phyloP scores from a whole-genome alignment of 78 protist genomes.

The Cavenderia fasciculata region DNA sequence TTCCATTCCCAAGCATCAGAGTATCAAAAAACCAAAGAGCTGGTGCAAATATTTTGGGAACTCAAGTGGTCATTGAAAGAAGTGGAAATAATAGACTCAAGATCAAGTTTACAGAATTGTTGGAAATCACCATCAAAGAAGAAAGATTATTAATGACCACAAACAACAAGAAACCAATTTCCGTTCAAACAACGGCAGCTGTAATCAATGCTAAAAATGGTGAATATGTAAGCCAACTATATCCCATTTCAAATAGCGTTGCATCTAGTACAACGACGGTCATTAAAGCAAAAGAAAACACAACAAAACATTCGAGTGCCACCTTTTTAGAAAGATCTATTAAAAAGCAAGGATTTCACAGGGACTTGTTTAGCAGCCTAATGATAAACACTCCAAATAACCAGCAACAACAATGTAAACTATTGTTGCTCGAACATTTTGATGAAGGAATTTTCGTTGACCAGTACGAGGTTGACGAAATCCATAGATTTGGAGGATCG shows the following conservation, averaged over 20 bases:
- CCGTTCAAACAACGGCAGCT: not conserved
- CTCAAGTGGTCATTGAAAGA: not conserved
- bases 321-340: not conserved
- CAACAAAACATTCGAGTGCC: not conserved
- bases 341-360: conserved; percentile 45
- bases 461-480: conserved; percentile 52
- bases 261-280: not conserved
- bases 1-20: not conserved
- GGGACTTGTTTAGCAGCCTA: conserved; percentile 5
- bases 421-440: conserved; percentile 26
- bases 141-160: too few species aligned
- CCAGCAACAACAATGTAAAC: not conserved
- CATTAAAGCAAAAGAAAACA: not conserved
- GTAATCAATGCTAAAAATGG: not conserved
- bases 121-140: too few species aligned
- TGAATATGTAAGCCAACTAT: not conserved
- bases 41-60: not conserved
- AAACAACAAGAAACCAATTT: not conserved
- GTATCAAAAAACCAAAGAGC: not conserved
- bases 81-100: too few species aligned
- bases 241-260: not conserved
- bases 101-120: too few species aligned
- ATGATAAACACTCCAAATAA: not conserved
- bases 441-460: conserved; percentile 68
- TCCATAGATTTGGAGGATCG: conserved; percentile 66